Evolutionary conservation across 2,329 filamentous ascomycete species (phyloP), one percentile per base, ranked within the genome.

Genomic region (Hymenoscyphus infarciens): DNA sequence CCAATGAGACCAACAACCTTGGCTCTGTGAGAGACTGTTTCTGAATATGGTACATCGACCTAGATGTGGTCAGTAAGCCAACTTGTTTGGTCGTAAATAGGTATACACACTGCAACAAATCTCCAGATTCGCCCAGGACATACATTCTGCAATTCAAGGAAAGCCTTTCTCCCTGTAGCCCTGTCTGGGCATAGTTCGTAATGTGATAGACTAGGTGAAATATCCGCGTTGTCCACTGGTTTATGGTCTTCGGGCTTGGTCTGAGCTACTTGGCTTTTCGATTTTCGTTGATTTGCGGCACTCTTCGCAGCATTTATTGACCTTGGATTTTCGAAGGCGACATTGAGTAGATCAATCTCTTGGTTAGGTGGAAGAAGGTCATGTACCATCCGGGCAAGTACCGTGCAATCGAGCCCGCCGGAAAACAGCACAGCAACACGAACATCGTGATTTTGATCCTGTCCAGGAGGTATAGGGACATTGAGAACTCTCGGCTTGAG

Each of bases 241-340:
- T 49, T 35, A 53, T 56, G 27, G 33, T 22, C 42, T 15, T 61
- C 19, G 39, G 13, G 5, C 35, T 29, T 35, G 11, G 25, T 42
- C 63, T 31, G 31, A n/a, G 62, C 5, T 27, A 15, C 16, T 5
- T 25, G 31, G 4, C 11, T 13, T 2, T 33, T 64, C 39, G 75
- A 63, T 76, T 62, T 65, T 56, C 66, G 68, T 55, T 55, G 59
- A 15, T 69, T 75, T 71, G 70, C 60, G 33, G 66, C 72, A 63
- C 75, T 78, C 22, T 78, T 78, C 13, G 83, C 76, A 53, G 84
- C 81, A 2, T 81, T 86, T 63, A 82, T 87, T 67, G 88, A 85
- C 35, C 91, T 84, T 0, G 93, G 94, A 68, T 99, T 99, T 75
- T 99, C 91, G 71, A 99, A 99, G 0, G 94, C 95, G 55, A 99